Base-by-base conservation (phyloP, 345 rosid genomes). In the Sisymbrium irio region DNA sequence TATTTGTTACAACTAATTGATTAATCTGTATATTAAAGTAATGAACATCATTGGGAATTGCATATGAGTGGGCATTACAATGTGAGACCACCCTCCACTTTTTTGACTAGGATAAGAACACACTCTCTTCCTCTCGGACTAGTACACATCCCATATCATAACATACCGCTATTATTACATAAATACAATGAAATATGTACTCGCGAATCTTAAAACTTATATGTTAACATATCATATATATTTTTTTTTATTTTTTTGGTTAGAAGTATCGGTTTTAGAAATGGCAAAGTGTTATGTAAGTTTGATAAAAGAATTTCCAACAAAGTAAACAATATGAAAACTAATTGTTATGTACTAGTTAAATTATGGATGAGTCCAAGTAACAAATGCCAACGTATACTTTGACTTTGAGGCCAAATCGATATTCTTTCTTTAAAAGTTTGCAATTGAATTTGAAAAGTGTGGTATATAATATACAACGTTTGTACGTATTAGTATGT, bases 21-120 rank as follows among this genome's bases (percentile, higher is more conserved):
- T 49, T 47, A 60, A 32, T 50, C 2, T 10, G 44, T 74, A 37
- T 51, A 51, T 18, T 41, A 75, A 41, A 41, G 7, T 40, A 17
- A 36, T 12, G 42, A 84, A 82, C 83, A 78, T 74, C 82, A 74
- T 87, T 64, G 88, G 94, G 86, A 86, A 86, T 83, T 82, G 89
- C 35, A 69, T 54, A 66, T 59, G 66, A 67, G 55, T 58, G 71
- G 76, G 79, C 77, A 62, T 69, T 76, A 76, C 79, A 68, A 76
- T 76, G 79, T 76, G 79, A 76, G 75, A 69, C 64, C 55, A 58
- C 71, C 69, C 42, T 77, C 68, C 75, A 59, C 71, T 41, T 74
- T 47, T 63, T 72, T 81, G 77, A 63, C 78, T 77, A 65, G 19
- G 53, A 33, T 35, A 67, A 71, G 47, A 72, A 71, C 67, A 61